Percentiles rank a stretch among this genome's conserved stretches.
phyloP scores from a whole-genome alignment of 2,329 filamentous ascomycete species.

The Colletotrichum simmondsii region DNA sequence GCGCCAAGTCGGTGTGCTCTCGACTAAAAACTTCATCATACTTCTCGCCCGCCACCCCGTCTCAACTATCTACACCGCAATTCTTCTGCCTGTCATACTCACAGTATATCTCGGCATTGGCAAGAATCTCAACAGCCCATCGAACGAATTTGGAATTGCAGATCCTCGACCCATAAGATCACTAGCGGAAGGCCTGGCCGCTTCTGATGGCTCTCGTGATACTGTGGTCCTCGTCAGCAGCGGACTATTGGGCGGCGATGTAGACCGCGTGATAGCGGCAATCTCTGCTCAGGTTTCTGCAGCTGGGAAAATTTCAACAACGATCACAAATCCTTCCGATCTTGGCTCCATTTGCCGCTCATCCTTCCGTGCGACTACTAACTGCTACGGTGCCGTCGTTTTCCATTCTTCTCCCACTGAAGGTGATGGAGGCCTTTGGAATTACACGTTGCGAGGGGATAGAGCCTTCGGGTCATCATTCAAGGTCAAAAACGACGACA shows the following conservation, averaged over 20 bases:
- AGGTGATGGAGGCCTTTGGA: conserved; percentile 62
- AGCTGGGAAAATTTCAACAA: conserved; percentile 41
- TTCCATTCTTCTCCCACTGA: conserved; percentile 77
- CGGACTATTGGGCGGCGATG: conserved; percentile 75
- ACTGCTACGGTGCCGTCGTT: conserved; percentile 77
- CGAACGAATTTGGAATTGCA: conserved; percentile 80
- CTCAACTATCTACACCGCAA: conserved; percentile 65
- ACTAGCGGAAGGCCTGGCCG: conserved; percentile 49
- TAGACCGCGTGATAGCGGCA: conserved; percentile 74
- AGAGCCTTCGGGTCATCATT: conserved; percentile 63
- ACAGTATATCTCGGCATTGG: conserved; percentile 74
- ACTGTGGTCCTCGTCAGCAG: conserved; percentile 85
- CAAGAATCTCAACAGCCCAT: conserved; percentile 84
- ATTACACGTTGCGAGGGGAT: conserved; percentile 79
- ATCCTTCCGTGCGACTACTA: conserved; percentile 71
- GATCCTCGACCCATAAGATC: conserved; percentile 68
- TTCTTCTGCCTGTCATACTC: conserved; percentile 68
- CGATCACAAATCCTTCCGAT: conserved; percentile 38
- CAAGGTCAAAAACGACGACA: conserved; percentile 63
- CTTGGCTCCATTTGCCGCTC: conserved; percentile 63
- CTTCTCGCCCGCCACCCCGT: conserved; percentile 62
- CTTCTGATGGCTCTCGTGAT: conserved; percentile 53
- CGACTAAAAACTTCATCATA: conserved; percentile 71
- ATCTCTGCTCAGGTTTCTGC: conserved; percentile 54
- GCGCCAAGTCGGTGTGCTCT: conserved; percentile 69